phyloP scores from a whole-genome alignment of 2,329 filamentous ascomycete species.

The Aureobasidium leucospermi region DNA sequence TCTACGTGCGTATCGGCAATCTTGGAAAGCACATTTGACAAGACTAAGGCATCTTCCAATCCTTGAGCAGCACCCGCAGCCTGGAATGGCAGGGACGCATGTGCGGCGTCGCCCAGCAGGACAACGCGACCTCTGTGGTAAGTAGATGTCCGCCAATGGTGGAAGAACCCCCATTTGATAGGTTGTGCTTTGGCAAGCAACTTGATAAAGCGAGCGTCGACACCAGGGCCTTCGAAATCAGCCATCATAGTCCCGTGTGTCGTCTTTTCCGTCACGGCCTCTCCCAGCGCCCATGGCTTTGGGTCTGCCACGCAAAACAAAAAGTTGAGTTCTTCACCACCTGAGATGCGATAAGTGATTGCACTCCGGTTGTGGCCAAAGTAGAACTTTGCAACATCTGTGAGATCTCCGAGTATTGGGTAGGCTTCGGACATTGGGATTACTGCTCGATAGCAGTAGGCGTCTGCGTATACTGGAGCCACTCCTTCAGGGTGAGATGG shows the following conservation, averaged over 20 bases:
- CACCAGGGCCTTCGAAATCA: not conserved
- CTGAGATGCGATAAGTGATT: conserved; percentile 13
- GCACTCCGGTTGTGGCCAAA: conserved; percentile 17
- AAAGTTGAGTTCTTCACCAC: not conserved
- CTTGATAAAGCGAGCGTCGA: not conserved
- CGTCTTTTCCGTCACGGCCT: not conserved
- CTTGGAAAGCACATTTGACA: not conserved
- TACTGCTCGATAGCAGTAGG: conserved; percentile 26
- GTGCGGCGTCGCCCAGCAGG: not conserved
- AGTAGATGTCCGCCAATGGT: not conserved
- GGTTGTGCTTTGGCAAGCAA: not conserved
- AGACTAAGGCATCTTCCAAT: not conserved
- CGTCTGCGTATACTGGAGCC: conserved; percentile 22
- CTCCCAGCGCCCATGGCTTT: not conserved
- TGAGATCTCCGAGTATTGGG: conserved; percentile 29
- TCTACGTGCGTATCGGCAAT: not conserved
- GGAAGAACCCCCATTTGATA: conserved; percentile 2
- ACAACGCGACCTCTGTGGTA: not conserved
- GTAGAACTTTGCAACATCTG: conserved; percentile 26
- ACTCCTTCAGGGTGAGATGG: conserved; percentile 18
- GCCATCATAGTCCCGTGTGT: conserved; percentile 5
- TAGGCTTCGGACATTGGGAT: conserved; percentile 31
- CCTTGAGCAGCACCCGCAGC: conserved; percentile 5
- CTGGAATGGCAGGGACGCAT: not conserved
- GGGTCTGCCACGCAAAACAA: not conserved